Base-by-base conservation (phyloP, 2,329 filamentous ascomycete genomes). In the Hypoxylon sp. region DNA sequence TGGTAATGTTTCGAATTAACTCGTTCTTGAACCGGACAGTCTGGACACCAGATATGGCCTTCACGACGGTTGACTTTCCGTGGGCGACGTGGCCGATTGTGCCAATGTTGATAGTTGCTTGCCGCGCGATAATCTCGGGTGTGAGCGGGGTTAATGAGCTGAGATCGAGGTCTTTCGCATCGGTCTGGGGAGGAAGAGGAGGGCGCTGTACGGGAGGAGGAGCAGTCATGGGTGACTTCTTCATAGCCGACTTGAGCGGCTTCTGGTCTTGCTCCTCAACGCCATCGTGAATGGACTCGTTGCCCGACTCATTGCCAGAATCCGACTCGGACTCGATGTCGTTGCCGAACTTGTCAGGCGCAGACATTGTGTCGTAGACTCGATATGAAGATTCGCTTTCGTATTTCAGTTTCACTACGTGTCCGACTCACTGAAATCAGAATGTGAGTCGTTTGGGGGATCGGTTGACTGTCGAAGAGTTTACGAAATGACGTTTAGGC, bases 11-110 rank as follows among this genome's bases (percentile, higher is more conserved):
- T 78, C 96, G 88, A 84, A 98, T 96, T 83, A 97, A 84, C 84
- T 99, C 96, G 85, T 98, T 99, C 91, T 99, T 99, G 87, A 99
- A 99, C 74, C 96, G 90, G 78, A 99, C 96, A 16, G 96, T 99
- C 87, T 99, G 96, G 70, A 99, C 96, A 69, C 96, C 96, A 1
- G 96, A 98, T 76, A 99, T 98, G 75, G 96, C 96, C 87, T 99
- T 99, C 75, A 99, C 96, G 53, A 99, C 96, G 21, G 96, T 99
- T 67, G 93, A 97, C 82, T 98, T 98, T 79, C 95, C 95, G 91
- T 98, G 95, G 78, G 96, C 96, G 86, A 98, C 95, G 81, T 98
- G 96, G 61, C 95, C 95, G 81, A 99, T 98, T 67, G 96, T 97
- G 71, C 95, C 96, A 75, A 98, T 97, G 83, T 98, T 98, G 86